These are phyloP conservation scores for Rosa rugosa DNA, from an alignment of 306 rosid genomes.

Conservation along the genomic window DNA sequence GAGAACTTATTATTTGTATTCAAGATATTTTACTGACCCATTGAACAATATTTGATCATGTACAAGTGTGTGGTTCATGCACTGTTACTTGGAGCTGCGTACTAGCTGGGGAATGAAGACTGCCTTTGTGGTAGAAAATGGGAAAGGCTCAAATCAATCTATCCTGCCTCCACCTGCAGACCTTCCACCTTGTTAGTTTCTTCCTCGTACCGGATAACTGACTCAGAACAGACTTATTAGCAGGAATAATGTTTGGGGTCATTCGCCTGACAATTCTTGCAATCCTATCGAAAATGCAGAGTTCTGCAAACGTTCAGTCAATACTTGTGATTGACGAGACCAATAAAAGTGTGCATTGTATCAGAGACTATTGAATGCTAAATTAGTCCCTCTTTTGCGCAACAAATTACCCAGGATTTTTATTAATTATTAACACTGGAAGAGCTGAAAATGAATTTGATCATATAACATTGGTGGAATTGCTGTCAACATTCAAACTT, in stretches of 20 bases:
- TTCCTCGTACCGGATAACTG: neutral
- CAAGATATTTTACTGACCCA: no score
- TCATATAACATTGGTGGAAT: no score
- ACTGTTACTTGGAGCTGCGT: constrained; percentile 22
- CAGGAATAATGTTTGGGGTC: neutral
- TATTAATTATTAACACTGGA: no score
- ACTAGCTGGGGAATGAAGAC: constrained; percentile 18
- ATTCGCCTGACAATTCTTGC: neutral
- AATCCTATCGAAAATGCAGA: neutral
- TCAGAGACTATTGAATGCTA: no score
- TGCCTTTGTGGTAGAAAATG: constrained; percentile 23
- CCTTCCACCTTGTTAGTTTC: constrained; percentile 10
- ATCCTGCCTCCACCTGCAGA: constrained; percentile 3
- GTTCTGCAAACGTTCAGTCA: neutral
- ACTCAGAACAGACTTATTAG: neutral
- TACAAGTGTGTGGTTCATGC: constrained; percentile 21
- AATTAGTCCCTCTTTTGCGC: no score
- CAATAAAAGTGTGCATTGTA: neutral
- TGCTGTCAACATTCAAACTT: no score
- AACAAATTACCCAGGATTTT: no score
- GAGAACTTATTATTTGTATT: neutral
- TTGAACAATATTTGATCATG: neutral
- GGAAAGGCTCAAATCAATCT: constrained; percentile 4
- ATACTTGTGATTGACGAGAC: neutral
- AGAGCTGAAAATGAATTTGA: no score